Conservation (phyloP, 495 filamentous ascomycete species). For the Aspergillus coremiiformis region DNA sequence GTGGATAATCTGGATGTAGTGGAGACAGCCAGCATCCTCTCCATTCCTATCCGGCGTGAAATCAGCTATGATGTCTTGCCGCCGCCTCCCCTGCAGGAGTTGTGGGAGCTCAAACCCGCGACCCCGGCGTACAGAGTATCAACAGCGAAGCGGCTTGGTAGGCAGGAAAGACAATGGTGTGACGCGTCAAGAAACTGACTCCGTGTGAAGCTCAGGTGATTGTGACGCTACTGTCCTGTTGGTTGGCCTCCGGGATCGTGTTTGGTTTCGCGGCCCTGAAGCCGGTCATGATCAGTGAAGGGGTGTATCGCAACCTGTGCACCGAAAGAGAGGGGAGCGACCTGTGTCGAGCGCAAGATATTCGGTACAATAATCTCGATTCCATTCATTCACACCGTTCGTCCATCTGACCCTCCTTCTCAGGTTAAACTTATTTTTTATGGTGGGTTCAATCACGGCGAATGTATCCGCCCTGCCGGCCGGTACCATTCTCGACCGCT, state of each 20-base stretch:
- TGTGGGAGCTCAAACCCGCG: slow-evolving; percentile 20
- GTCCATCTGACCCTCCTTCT: not conserved
- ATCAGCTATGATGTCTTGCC: slow-evolving; percentile 31
- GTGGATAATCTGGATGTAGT: slow-evolving; percentile 29
- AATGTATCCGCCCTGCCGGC: slow-evolving; percentile 63
- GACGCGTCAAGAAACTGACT: not conserved
- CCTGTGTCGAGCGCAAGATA: slow-evolving; percentile 62
- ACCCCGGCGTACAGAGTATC: slow-evolving; percentile 48
- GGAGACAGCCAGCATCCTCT: slow-evolving; percentile 8
- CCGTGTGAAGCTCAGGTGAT: slow-evolving; percentile 47
- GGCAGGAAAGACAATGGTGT: not conserved
- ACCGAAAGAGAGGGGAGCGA: slow-evolving; percentile 35
- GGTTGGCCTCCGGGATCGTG: slow-evolving; percentile 59
- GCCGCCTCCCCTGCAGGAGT: slow-evolving; percentile 5
- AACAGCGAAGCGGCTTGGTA: slow-evolving; percentile 43
- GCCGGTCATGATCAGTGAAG: slow-evolving; percentile 57
- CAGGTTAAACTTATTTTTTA: slow-evolving; percentile 64
- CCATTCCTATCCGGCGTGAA: slow-evolving; percentile 18
- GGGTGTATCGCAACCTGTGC: slow-evolving; percentile 57
- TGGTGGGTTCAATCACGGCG: slow-evolving; percentile 57
- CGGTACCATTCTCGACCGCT: slow-evolving; percentile 57
- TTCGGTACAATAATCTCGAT: slow-evolving; percentile 34
- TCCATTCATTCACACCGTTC: not conserved
- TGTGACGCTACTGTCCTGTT: slow-evolving; percentile 53
- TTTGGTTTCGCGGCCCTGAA: slow-evolving; percentile 73